These are phyloP conservation scores for Conticribra weissflogii DNA, from an alignment of 108 stramenopile genomes.

Conservation along the genomic window DNA sequence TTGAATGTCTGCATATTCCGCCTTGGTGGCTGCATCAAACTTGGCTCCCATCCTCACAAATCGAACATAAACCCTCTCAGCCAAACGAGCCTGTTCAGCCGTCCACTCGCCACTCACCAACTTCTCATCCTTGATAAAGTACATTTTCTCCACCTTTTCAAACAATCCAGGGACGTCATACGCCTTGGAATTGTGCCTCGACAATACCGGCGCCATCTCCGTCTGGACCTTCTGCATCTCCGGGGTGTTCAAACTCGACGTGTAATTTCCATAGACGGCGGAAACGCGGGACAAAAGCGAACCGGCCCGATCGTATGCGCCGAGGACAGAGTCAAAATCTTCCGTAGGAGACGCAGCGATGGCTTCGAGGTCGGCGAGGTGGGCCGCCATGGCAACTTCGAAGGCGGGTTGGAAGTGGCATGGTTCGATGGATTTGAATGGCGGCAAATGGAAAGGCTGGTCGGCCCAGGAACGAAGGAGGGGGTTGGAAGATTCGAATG, in stretches of 20 bases:
- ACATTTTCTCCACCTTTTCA: constrained; percentile 54
- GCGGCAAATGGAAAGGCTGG: constrained; percentile 65
- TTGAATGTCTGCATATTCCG: constrained; percentile 67
- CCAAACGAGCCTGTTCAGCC: constrained; percentile 60
- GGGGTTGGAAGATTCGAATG: constrained; percentile 42
- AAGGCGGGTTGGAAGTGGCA: constrained; percentile 60
- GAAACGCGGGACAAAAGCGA: constrained; percentile 31
- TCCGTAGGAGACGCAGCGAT: constrained; percentile 56
- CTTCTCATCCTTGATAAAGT: constrained; percentile 45
- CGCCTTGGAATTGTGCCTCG: constrained; percentile 47
- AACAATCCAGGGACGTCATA: constrained; percentile 77
- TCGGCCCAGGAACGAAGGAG: constrained; percentile 56
- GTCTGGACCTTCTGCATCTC: constrained; percentile 65
- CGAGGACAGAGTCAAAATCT: constrained; percentile 60
- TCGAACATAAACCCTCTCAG: constrained; percentile 70
- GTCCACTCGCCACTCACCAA: constrained; percentile 43
- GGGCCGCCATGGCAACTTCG: constrained; percentile 56
- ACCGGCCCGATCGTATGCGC: constrained; percentile 65
- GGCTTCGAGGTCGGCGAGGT: constrained; percentile 55
- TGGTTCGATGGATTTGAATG: constrained; percentile 50
- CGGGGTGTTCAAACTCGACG: constrained; percentile 53
- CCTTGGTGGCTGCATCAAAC: constrained; percentile 51
- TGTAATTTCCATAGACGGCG: constrained; percentile 59
- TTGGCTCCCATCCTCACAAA: constrained; percentile 72
- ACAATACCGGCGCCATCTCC: constrained; percentile 59